Evolutionary conservation across 768 basidiomycete species (phyloP), one percentile per base, ranked within the genome.

Genomic region (Tylopilus balloui): DNA sequence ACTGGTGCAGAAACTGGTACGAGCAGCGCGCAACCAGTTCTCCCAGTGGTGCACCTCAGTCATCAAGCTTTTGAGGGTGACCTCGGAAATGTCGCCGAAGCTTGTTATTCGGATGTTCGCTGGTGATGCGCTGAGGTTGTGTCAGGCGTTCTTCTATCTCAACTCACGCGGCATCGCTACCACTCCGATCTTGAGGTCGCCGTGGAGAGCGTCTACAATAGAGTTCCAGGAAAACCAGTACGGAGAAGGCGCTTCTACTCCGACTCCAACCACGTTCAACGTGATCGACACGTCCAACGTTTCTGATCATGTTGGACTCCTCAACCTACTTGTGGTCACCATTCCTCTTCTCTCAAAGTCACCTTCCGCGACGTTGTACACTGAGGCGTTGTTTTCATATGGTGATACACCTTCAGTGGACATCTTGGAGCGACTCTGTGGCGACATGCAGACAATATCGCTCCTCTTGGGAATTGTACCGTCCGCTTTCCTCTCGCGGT

Each of bases 221-320:
- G 45, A 50, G 8, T 53, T 68, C 15, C 59, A 65, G 1, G 53
- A 50, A 17, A 40, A 19, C 2, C 50, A 58, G n/a, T 68, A 68
- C 29, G 53, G 54, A 15, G 19, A 48, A 35, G 37, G 21, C 1
- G 45, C 48, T 17, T n/a, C 42, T 14, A 36, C 45, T 24, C 56
- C 54, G 0, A 68, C 68, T 8, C 66, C 66, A 10, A 56, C 58
- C 8, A 48, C 23, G 14, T 70, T 68, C 48, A 61, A 70, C 21
- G 65, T 70, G 34, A 69, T 68, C 31, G 56, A 68, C 36, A 67
- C 66, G 12, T 68, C 68, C 27, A 70, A 69, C 24, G 10, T 69
- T 17, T 55, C 56, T 25, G 67, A 69, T 41, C 54, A 70, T 32
- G 42, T 65, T 5, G 68, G 66, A 5, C 50, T 68, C 21, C 35